Evolutionary conservation across 225 moss, liverwort and hornwort species (phyloP).

Genomic region (Polytrichum commune): DNA sequence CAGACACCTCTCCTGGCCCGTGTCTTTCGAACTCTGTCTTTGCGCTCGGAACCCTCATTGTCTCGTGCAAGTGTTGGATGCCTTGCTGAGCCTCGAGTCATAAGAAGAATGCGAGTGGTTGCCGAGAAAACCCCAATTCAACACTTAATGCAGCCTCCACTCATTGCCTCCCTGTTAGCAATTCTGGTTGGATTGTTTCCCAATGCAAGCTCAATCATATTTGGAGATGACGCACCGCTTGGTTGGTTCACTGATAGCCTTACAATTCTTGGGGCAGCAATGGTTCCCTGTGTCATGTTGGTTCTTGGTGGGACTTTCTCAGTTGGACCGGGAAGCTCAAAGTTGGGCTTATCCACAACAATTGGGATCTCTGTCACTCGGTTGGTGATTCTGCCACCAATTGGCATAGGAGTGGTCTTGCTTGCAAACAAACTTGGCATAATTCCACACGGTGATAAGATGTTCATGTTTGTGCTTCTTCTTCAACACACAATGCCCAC

Average conservation of each 20-base stretch:
- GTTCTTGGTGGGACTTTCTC: constrained; percentile 56
- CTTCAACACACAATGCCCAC: constrained; percentile 62
- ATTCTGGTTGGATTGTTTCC: constrained; percentile 47
- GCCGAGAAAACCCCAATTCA: constrained; percentile 57
- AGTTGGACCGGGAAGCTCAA: constrained; percentile 48
- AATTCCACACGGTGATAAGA: constrained; percentile 43
- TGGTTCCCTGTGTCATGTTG: constrained; percentile 64
- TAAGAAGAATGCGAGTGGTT: constrained; percentile 38
- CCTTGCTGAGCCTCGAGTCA: constrained; percentile 36
- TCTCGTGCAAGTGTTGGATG: constrained; percentile 18
- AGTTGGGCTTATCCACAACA: constrained; percentile 46
- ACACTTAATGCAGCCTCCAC: constrained; percentile 54
- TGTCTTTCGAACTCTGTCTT: constrained; percentile 28
- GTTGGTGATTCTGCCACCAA: constrained; percentile 29
- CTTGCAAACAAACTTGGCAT: constrained; percentile 41
- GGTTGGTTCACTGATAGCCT: constrained; percentile 52
- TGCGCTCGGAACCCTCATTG: constrained; percentile 19
- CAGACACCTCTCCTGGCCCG: constrained; percentile 38
- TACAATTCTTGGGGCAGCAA: constrained; percentile 41
- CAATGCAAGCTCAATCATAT: constrained; percentile 29
- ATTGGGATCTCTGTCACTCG: constrained; percentile 36
- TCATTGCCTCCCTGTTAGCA: constrained; percentile 50
- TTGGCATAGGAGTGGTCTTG: constrained; percentile 33
- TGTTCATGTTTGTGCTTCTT: constrained; percentile 58
- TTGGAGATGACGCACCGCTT: constrained; percentile 41